phyloP scores from a whole-genome alignment of 768 basidiomycete species.

The Trametes cubensis region DNA sequence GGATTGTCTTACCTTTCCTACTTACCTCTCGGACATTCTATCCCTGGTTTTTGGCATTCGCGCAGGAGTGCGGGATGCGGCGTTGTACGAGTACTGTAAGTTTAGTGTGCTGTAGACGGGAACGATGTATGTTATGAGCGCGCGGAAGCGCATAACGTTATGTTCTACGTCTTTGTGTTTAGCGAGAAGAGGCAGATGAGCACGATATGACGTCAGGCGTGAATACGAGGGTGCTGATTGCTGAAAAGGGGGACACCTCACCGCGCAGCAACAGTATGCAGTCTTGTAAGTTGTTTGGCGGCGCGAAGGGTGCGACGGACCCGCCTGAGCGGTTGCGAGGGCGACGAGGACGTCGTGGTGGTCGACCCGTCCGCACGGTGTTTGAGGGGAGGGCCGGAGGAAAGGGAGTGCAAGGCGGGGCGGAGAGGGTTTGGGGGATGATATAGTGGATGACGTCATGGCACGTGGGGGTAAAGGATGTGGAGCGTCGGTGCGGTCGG shows the following conservation, averaged over 20 bases:
- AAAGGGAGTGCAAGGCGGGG: not conserved
- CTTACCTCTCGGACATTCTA: not conserved
- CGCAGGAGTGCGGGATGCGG: not conserved
- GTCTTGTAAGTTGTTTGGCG: no score
- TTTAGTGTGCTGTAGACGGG: not conserved
- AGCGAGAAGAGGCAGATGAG: conserved; percentile 9
- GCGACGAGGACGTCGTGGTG: no score
- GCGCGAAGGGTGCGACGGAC: no score
- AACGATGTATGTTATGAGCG: not conserved
- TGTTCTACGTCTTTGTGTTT: not conserved
- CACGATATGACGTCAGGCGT: conserved; percentile 21
- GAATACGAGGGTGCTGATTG: conserved; percentile 19
- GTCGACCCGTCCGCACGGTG: no score
- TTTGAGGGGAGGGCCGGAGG: not conserved
- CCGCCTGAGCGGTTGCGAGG: no score
- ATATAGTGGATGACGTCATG: conserved; percentile 16
- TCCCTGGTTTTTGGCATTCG: not conserved
- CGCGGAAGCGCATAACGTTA: conserved; percentile 2
- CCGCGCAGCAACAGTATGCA: no score
- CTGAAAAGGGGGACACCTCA: not conserved
- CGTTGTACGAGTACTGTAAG: conserved; percentile 17
- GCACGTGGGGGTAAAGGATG: conserved; percentile 16
- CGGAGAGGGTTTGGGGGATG: conserved; percentile 7
- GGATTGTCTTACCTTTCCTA: not conserved
- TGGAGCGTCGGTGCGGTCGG: not conserved